Evolutionary conservation across 2,329 filamentous ascomycete genomes (phyloP).

Genomic region (Fusarium secorum): DNA sequence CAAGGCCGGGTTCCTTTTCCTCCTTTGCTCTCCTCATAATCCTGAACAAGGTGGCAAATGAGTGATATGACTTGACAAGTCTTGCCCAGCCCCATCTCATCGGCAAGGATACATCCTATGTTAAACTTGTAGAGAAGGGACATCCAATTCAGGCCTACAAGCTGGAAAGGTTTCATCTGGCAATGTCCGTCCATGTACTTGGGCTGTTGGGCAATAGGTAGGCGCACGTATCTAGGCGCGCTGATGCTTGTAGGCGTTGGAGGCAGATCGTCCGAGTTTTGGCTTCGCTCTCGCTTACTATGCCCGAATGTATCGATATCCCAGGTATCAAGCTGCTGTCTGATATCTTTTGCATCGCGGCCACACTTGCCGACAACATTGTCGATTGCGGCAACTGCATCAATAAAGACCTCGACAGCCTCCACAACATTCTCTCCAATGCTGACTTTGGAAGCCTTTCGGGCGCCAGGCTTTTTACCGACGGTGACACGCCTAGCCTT

Average conservation of each 20-base stretch:
- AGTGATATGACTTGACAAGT: constrained; percentile 97
- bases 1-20: constrained; percentile 55
- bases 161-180: constrained; percentile 88
- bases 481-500: constrained; percentile 71
- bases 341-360: constrained; percentile 67
- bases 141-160: constrained; percentile 96
- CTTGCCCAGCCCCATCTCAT: constrained; percentile 97
- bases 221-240: constrained; percentile 46
- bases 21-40: constrained; percentile 51
- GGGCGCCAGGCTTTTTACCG: constrained; percentile 56
- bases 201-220: constrained; percentile 70
- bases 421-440: constrained; percentile 63
- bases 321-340: constrained; percentile 57
- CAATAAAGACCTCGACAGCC: constrained; percentile 73
- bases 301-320: constrained; percentile 58
- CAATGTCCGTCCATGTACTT: constrained; percentile 78
- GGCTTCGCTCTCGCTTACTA: constrained; percentile 44
- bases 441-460: constrained; percentile 55
- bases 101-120: constrained; percentile 89
- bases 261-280: constrained; percentile 49
- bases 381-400: constrained; percentile 83
- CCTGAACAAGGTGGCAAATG: constrained; percentile 81
- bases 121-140: constrained; percentile 80
- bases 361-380: constrained; percentile 81
- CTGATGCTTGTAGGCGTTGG: constrained; percentile 54